Base-by-base conservation (phyloP, 257 asterid species). In the Hygrophila difformis region DNA sequence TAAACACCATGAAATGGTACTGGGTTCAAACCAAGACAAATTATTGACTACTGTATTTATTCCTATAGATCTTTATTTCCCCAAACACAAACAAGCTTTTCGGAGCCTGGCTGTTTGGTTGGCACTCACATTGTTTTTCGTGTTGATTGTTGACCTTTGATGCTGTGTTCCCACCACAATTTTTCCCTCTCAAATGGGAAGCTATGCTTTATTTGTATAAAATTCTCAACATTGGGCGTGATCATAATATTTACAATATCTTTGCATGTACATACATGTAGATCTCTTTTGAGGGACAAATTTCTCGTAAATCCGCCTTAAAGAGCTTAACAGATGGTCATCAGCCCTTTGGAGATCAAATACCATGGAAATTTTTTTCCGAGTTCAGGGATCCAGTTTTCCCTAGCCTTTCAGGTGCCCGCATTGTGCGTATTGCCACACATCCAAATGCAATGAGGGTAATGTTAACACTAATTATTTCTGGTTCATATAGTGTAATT, bases 381-480 rank as follows among this genome's bases (percentile, higher is more conserved):
- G 92, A 82, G 68, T 85, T 85, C 45, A 68, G 60, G 21, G 83
- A 82, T 63, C 61, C 93, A 8, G 82, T 48, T 40, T 86, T 85
- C 44, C 96, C 98, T 6, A 78, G 79, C 65, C 85, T 79, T 67
- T 82, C 98, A 60, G 94, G 98, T 55, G 96, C 94, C 62, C 96
- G 96, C 18, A 75, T 89, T 56, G 96, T 89, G 19, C 93, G 94
- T 58, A 85, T 89, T 68, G 96, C 98, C 57, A 85, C 98, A 46
- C 98, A 89, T 67, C 98, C 96, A 31, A 81, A 68, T 74, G 94
- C 94, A 55, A 85, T 78, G 93, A 70, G 75, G 98, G 97, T 87
- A 87, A 66, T 71, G 20, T 44, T 47, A 39, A 39, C 41, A 11
- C 31, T 56, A 14, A 18, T 19, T 69, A 22, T 54, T 26, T 33